Percentiles rank a stretch among this genome's conserved stretches.
Conservation (phyloP, 2,329 filamentous ascomycete genomes). For the Aspergillus floridensis region DNA sequence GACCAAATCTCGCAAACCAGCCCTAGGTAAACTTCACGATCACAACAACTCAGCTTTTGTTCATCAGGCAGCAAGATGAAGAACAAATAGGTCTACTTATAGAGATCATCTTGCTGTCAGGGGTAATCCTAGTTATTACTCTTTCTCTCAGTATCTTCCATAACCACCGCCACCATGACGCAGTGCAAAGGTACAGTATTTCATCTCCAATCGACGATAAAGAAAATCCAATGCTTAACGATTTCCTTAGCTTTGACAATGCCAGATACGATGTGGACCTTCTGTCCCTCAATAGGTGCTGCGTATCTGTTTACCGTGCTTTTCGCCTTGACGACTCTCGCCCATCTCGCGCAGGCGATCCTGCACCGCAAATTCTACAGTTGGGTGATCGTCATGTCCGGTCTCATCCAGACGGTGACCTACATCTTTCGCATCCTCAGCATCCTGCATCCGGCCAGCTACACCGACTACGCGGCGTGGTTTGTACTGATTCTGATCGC, state of each 20-base stretch:
- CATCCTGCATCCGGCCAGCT: background rate
- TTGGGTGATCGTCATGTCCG: constrained; percentile 1
- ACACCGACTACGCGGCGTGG: background rate
- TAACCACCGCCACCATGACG: background rate
- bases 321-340: background rate
- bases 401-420: background rate
- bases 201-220: rapidly evolving
- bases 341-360: background rate
- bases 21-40: background rate
- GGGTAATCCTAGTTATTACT: too few relatives aligned
- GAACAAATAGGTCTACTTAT: background rate
- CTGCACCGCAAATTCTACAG: background rate
- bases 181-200: background rate
- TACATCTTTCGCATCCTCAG: constrained; percentile 1
- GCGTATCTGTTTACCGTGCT: constrained; percentile 1
- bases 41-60: background rate
- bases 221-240: background rate
- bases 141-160: background rate
- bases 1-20: background rate
- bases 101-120: too few relatives aligned
- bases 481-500: background rate
- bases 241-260: background rate
- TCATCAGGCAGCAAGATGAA: background rate
- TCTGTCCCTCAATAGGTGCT: background rate
- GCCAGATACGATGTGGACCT: background rate